Evolutionary conservation across 306 rosid species (phyloP), one percentile per base, ranked within the genome.

Genomic region (Castanopsis chinensis): DNA sequence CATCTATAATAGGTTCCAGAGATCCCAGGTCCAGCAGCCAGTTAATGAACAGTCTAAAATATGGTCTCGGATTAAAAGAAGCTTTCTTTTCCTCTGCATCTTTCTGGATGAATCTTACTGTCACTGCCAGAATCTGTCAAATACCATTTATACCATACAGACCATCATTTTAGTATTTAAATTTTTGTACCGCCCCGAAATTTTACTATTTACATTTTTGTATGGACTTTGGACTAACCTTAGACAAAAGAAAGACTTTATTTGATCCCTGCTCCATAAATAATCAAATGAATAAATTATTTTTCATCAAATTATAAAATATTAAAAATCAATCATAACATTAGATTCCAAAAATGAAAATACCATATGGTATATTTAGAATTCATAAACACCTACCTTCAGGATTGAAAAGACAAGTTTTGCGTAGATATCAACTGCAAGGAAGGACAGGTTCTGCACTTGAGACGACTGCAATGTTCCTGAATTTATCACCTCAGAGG

Each of bases 1-100:
- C 98, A 77, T 93, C 98, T 64, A 82, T 75, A 80, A 90, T 87
- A 21, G 98, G 93, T 64, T 96, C 99, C 80, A 91, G 85, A 55
- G 96, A 89, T 57, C 98, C 94, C 77, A 96, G 96, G 84, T 96
- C 99, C 67, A 84, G 86, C 79, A 96, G 91, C 98, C 97, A 93
- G 75, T 90, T 89, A 72, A 96, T 87, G 73, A 93, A 90, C 91
- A 96, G 86, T 91, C 99, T 93, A 80, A 93, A 96, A 82, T 84
- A 93, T 15, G 98, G 99, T 72, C 99, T 89, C 41, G 94, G 90
- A 83, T 91, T 96, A 79, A 93, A 93, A 21, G 92, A 85, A 15
- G 86, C 77, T 85, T 96, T 93, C 90, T 91, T 96, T 77, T 93
- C 99, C 83, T 96, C 99, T 0, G 98, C 92, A 58, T 93, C 97